These are phyloP conservation scores for Nicotiana rustica DNA, from an alignment of 305 asterid species.

Conservation along the genomic window DNA sequence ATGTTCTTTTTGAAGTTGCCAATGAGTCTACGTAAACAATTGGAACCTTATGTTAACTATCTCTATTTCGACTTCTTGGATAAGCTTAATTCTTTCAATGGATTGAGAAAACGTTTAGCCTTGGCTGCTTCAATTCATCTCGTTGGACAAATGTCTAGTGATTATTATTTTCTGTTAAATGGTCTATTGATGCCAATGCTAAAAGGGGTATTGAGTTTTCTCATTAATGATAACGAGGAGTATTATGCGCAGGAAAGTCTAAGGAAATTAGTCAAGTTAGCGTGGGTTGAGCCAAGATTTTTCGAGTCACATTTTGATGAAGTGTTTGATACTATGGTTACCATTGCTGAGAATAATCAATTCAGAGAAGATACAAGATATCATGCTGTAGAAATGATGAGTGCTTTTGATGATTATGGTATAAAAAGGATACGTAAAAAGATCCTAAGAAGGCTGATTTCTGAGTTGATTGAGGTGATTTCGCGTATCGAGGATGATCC, in stretches of 20 bases:
- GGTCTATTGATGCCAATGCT: not conserved
- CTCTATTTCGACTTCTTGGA: not conserved
- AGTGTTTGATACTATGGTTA: not conserved
- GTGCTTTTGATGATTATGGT: not conserved
- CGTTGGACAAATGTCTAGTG: not conserved
- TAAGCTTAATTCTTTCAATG: not conserved
- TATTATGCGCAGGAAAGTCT: not conserved
- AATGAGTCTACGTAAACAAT: not conserved
- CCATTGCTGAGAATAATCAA: not conserved
- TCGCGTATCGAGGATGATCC: not conserved
- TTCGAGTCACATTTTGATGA: not conserved
- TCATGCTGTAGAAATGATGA: not conserved
- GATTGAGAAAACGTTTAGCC: not conserved
- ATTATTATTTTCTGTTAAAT: not conserved
- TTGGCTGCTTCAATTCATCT: not conserved
- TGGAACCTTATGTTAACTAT: not conserved
- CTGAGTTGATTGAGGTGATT: not conserved
- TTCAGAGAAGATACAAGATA: not conserved
- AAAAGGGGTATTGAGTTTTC: not conserved
- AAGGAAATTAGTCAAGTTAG: not conserved
- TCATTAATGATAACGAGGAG: not conserved
- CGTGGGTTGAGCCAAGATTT: not conserved
- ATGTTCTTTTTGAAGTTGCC: not conserved
- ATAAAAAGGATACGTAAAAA: not conserved
- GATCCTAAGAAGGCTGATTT: not conserved